Base-by-base conservation (phyloP, 2,329 filamentous ascomycete species). In the Sphaerulina populicola region DNA sequence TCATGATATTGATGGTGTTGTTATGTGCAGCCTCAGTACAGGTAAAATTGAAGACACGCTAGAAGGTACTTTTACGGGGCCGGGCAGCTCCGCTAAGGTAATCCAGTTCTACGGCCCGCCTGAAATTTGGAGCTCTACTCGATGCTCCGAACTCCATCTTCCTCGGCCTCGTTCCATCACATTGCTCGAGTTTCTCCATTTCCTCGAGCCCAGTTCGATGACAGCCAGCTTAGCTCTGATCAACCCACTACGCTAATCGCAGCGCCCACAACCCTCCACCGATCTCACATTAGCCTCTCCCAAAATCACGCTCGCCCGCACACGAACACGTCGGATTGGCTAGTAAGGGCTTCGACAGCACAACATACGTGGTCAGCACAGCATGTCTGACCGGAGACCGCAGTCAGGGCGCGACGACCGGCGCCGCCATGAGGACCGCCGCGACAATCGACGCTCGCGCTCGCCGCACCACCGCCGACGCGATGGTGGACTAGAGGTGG, bases 401-500 rank as follows among this genome's bases (percentile, higher is more conserved):
- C 62, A 73, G 71, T 70, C 69, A 53, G 67, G 68, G 49, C 74
- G 77, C 62, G 74, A 68, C 57, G 66, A 66, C 51, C 62, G 62
- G 42, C 60, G 62, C 50, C 69, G 72, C 53, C 66, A 69, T 55
- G 66, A 67, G 50, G 68, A 54, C 39, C 60, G 62, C 50, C 69
- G 72, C 53, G 68, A 73, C 57, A 65, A 69, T 49, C 75, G 78
- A 51, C 73, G 91, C 58, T 95, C 90, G 55, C 83, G 91, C 66
- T 97, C 91, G 14, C 90, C 90, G 38, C 85, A 85, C 61, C 85
- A 93, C 49, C 53, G 57, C 43, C 56, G 56, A 21, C 54, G 57
- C 38, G 55, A 56, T 37, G 56, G 52, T 46, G 80, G 79, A 18
- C 49, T 36, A 49, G 84, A 87, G 61, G 78, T 81, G 68, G 89